Conservation (phyloP, 2,329 filamentous ascomycete species). For the Pseudogymnoascus sp. region DNA sequence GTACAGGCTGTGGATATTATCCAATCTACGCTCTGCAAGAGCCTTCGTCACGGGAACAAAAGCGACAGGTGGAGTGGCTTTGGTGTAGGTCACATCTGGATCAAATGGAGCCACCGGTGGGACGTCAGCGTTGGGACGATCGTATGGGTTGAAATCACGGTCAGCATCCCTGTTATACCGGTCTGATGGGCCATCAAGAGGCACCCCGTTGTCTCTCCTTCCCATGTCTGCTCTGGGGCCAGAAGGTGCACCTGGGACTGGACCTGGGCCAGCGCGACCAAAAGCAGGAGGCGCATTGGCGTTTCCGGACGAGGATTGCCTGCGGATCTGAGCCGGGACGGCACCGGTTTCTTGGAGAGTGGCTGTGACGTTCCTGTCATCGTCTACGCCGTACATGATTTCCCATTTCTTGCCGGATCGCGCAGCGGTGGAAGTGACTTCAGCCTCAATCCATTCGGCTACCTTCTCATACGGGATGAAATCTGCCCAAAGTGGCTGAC, state of each 20-base stretch:
- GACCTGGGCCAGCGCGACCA: not conserved
- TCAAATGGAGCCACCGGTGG: not conserved
- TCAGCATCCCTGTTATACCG: not conserved
- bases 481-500: slow-evolving; percentile 82
- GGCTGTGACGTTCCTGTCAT: slow-evolving; percentile 50
- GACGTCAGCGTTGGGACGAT: not conserved
- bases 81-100: slow-evolving; percentile 23
- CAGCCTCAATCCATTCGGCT: slow-evolving; percentile 65
- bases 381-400: slow-evolving; percentile 59
- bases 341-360: slow-evolving; percentile 46
- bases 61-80: slow-evolving; percentile 43
- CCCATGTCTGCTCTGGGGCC: slow-evolving; percentile 28
- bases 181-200: not conserved
- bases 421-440: slow-evolving; percentile 45
- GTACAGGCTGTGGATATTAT: slow-evolving; percentile 41
- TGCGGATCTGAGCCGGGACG: slow-evolving; percentile 15
- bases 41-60: slow-evolving; percentile 51
- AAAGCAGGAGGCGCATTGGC: not conserved
- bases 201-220: not conserved
- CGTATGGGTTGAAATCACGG: not conserved
- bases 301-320: not conserved
- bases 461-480: slow-evolving; percentile 76
- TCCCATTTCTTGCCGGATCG: slow-evolving; percentile 56
- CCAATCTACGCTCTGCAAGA: slow-evolving; percentile 58
- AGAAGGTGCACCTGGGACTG: slow-evolving; percentile 25